Conservation (phyloP, 2,329 filamentous ascomycete species). For the Fusarium foetens region DNA sequence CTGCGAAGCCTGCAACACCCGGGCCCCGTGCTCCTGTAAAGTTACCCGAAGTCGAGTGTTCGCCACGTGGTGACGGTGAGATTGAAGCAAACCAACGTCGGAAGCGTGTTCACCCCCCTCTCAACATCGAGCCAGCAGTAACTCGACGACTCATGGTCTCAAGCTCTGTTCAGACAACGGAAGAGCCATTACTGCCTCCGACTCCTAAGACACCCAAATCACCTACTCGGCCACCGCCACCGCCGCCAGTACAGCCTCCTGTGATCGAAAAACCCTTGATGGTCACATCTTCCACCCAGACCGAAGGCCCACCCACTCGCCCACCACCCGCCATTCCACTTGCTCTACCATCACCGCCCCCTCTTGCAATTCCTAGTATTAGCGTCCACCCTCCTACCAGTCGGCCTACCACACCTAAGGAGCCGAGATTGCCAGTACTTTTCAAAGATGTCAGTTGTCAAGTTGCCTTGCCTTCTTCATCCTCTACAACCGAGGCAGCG, state of each 20-base stretch:
- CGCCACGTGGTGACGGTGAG: constrained; percentile 62
- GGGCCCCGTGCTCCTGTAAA: constrained; percentile 55
- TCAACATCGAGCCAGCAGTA: constrained; percentile 59
- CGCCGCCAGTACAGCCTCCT: constrained; percentile 46
- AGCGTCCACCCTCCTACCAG: constrained; percentile 90
- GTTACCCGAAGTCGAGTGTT: constrained; percentile 55
- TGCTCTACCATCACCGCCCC: constrained; percentile 47
- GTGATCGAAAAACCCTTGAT: constrained; percentile 53
- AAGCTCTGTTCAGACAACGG: constrained; percentile 69
- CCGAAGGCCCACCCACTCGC: constrained; percentile 49
- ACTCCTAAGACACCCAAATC: constrained; percentile 63
- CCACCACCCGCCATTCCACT: background rate
- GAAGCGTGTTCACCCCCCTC: constrained; percentile 71
- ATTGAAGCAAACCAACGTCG: constrained; percentile 79
- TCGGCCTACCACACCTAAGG: constrained; percentile 80
- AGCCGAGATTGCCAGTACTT: constrained; percentile 80
- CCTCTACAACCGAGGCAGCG: constrained; percentile 48
- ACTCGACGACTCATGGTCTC: constrained; percentile 68
- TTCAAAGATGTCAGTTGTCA: constrained; percentile 87
- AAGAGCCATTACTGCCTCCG: constrained; percentile 71
- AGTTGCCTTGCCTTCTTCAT: constrained; percentile 58
- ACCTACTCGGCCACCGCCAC: constrained; percentile 54
- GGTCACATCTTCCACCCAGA: constrained; percentile 71
- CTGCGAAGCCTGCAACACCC: constrained; percentile 53
- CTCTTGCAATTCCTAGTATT: constrained; percentile 80